Base-by-base conservation (phyloP, 768 basidiomycete genomes). In the Suillus sp. region DNA sequence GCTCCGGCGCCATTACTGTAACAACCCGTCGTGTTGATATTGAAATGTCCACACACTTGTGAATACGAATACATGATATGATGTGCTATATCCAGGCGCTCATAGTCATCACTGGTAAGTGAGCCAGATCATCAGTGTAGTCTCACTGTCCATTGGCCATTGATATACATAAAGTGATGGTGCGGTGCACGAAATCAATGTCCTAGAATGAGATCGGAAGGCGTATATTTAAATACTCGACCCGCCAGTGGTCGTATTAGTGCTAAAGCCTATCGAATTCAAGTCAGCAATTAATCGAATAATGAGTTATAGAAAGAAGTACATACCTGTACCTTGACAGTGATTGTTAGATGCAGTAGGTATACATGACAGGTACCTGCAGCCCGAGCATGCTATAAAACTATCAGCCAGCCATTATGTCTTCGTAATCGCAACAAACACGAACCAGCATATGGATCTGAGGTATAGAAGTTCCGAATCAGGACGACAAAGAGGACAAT, bases 311-410 rank as follows among this genome's bases (percentile, higher is more conserved):
- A 27, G 11, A 11, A 27, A 18, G 27, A 14, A 16, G 13, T 7
- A 60, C 56, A 55, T 69, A 77, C 75, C 80, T 34, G 74, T 83
- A 76, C 81, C 82, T 73, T 80, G 71, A 69, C 91, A 93, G 63
- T 88, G 76, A 69, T 89, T 85, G 65, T 92, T 93, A 1, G 83
- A 77, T 38, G 80, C 74, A 8, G 89, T 90, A 1, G 95, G 96
- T 73, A 96, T 86, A 69, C 96, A 97, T 2, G 93, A 95, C 5
- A 97, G 78, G 74, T 93, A 97, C 57, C 93, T 86, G 73, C 95
- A 97, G 67, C 95, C 91, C 59, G 87, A 81, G 73, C 93, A 95
- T 34, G 93, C 93, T 93, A 38, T 25, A 10, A 61, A 61, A 45
- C 60, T 66, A 56, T 50, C 50, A 50, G 5, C 20, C 50, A 50